Percentiles rank a stretch among this genome's conserved stretches.
Conservation (phyloP, 2,329 filamentous ascomycete genomes). For the Aspergillus alliaceus region DNA sequence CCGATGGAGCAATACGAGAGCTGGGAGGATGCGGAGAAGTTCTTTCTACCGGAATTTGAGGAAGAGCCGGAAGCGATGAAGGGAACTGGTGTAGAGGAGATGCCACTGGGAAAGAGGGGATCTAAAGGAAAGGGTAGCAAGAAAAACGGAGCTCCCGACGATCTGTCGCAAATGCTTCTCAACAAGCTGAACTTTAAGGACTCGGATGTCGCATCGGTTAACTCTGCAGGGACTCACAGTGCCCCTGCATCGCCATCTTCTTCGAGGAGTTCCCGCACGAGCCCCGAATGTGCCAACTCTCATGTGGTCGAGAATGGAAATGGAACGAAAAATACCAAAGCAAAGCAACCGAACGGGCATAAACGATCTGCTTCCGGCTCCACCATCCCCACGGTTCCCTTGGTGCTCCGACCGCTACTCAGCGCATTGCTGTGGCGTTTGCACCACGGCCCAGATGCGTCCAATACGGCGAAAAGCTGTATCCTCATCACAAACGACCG, state of each 20-base stretch:
- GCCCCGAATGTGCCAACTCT: conserved; percentile 40
- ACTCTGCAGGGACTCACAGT: conserved; percentile 44
- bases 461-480: conserved; percentile 35
- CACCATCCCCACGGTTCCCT: conserved; percentile 39
- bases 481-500: conserved; percentile 48
- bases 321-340: conserved; percentile 21
- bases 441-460: conserved; percentile 35
- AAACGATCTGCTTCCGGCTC: conserved; percentile 34
- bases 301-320: conserved; percentile 26
- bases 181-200: conserved; percentile 50
- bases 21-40: conserved; percentile 49
- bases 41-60: conserved; percentile 45
- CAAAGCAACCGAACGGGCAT: conserved; percentile 26
- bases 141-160: conserved; percentile 31
- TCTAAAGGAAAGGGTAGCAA: conserved; percentile 21
- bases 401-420: conserved; percentile 42
- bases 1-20: conserved; percentile 51
- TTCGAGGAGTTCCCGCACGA: conserved; percentile 47
- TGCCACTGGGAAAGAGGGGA: conserved; percentile 18
- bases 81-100: conserved; percentile 16
- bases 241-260: conserved; percentile 45
- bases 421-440: conserved; percentile 48
- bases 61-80: conserved; percentile 35
- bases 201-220: conserved; percentile 38
- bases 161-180: conserved; percentile 49